Evolutionary conservation across 257 asterid species (phyloP).

Genomic region (Fraxinus americana): DNA sequence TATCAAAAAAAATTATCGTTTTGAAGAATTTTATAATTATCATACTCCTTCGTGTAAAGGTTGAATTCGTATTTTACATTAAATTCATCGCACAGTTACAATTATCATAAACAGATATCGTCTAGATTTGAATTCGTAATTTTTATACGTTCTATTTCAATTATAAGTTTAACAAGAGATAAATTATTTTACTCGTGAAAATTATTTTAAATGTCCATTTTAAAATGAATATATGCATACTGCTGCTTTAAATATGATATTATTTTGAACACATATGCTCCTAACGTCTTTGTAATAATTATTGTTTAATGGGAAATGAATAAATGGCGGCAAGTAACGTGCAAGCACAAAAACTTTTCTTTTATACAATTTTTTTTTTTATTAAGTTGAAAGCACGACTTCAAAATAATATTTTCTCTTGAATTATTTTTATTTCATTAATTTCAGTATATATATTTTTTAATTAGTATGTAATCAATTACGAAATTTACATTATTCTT

Average conservation of each 20-base stretch:
- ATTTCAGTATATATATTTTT: background rate
- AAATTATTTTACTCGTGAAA: too few relatives aligned
- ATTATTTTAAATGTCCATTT: background rate
- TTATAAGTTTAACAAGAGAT: too few relatives aligned
- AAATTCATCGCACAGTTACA: too few relatives aligned
- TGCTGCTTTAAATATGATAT: background rate
- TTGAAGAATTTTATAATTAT: background rate
- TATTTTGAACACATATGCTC: background rate
- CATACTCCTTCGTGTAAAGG: too few relatives aligned
- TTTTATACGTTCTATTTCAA: too few relatives aligned
- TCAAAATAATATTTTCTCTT: background rate
- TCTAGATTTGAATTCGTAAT: background rate
- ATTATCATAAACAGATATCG: too few relatives aligned
- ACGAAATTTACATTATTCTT: background rate
- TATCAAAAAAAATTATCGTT: too few relatives aligned
- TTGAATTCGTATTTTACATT: background rate
- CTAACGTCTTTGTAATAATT: background rate
- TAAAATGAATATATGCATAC: background rate
- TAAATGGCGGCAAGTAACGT: background rate
- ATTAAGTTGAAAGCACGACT: conserved; percentile 1
- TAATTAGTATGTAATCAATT: too few relatives aligned
- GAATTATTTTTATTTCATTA: background rate
- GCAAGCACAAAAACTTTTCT: background rate
- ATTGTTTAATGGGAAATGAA: background rate
- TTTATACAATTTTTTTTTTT: background rate